Base-by-base conservation (phyloP, 768 basidiomycete species). In the Austroboletus eburneus region DNA sequence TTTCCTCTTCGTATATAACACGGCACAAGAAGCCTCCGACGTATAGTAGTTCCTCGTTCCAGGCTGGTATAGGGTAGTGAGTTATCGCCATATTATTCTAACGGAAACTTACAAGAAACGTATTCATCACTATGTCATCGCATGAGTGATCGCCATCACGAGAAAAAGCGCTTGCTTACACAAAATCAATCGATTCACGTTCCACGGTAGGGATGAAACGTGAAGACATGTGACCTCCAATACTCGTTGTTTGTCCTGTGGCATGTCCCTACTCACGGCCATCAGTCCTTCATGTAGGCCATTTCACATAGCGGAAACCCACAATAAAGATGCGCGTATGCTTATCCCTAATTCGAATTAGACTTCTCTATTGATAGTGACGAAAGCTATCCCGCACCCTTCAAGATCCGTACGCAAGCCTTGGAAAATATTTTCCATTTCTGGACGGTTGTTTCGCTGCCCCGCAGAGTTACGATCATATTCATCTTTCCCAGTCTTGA, bases 21-120 rank as follows among this genome's bases (percentile, higher is more conserved):
- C 94, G 83, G 39, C 83, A 74, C 22, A 95, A 73, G 49, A 87
- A 80, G 2, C 92, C 94, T 5, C 90, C 90, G 14, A 91, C 73
- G 56, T 79, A 84, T 5, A 98, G 72, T 3, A 96, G 73, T 57
- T 96, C 93, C 57, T 76, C 81, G 57, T 98, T 98, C 92, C 91
- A 94, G 7, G 82, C 85, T 87, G 42, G 30, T 13, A 32, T 7
- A 13, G 9, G 9, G 13, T 27, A 32, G 7, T 14, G 30, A 32
- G 30, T 32, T 13, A 32, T 4, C 14, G 12, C 14, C 30, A 13
- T 32, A 13, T 4, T 10, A 6, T 13, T 32, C 3, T 32, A 4
- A 14, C n/a, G 17, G 34, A 35, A 8, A 35, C 34, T n/a, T 17
- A 35, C 34, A 4, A 17, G 34, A 18, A 18, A 18, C 16, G 10